phyloP scores from a whole-genome alignment of 257 asterid species.

The Fraxinus cuspidata region DNA sequence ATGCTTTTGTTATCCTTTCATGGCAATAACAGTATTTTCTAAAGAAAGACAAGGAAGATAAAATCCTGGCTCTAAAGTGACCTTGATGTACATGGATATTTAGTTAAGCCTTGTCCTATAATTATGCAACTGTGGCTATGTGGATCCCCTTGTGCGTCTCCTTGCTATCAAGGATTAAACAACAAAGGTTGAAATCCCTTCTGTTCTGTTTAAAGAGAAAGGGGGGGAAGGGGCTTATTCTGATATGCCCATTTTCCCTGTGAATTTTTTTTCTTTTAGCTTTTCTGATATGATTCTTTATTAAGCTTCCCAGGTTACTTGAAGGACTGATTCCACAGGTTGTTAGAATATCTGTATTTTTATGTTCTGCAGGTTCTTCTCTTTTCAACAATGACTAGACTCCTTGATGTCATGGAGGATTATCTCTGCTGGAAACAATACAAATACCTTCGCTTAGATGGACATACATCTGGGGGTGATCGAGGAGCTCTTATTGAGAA shows the following conservation, averaged over 20 bases:
- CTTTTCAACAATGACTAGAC: constrained; percentile 97
- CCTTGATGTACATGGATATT: background rate
- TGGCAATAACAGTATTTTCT: constrained; percentile 2
- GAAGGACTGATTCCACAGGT: background rate
- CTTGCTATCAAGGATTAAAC: background rate
- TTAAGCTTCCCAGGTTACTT: constrained; percentile 11
- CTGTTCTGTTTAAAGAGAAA: background rate
- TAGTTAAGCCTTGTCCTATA: background rate
- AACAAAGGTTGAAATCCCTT: background rate
- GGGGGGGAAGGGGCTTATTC: background rate
- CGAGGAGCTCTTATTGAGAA: constrained; percentile 89
- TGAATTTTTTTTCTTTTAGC: constrained; percentile 11
- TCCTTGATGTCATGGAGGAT: constrained; percentile 99
- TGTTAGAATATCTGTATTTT: background rate
- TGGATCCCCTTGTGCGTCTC: background rate
- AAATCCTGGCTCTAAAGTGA: constrained; percentile 10
- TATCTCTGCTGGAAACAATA: constrained; percentile 97
- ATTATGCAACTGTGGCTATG: background rate
- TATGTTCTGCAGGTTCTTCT: constrained; percentile 74
- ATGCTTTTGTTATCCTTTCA: background rate
- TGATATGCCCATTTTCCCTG: constrained; percentile 11
- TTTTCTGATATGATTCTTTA: constrained; percentile 3
- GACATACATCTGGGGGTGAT: constrained; percentile 98
- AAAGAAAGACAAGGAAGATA: background rate
- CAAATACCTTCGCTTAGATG: constrained; percentile 90